Percentiles rank a stretch among this genome's conserved stretches.
Conservation (phyloP, 73 alveolate species). For the Loxodes magnus region DNA sequence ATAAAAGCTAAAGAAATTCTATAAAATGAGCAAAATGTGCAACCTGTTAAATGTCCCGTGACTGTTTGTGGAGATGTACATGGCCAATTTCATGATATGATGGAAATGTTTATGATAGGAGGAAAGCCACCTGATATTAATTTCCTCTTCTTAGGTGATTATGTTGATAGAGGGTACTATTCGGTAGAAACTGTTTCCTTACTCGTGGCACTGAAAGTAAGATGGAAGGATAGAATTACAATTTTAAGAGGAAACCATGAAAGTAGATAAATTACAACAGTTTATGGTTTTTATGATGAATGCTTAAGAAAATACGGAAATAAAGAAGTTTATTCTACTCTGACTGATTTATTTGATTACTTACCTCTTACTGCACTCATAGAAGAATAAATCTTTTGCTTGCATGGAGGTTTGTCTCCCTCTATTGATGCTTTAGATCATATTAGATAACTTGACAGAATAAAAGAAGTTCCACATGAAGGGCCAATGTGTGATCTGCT, state of each 20-base stretch:
- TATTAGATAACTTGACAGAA: slow-evolving; percentile 60
- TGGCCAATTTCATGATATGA: slow-evolving; percentile 92
- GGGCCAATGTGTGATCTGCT: slow-evolving; percentile 75
- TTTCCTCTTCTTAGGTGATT: slow-evolving; percentile 76
- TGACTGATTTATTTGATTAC: slow-evolving; percentile 56
- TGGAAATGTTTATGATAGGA: slow-evolving; percentile 69
- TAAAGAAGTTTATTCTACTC: slow-evolving; percentile 34
- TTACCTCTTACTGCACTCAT: slow-evolving; percentile 21
- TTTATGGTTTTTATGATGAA: slow-evolving; percentile 62
- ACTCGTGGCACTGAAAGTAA: slow-evolving; percentile 46
- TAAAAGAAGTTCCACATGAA: slow-evolving; percentile 61
- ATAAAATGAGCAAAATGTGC: slow-evolving; percentile 71
- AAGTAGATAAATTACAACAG: slow-evolving; percentile 45
- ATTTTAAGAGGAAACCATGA: slow-evolving; percentile 35
- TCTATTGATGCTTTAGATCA: slow-evolving; percentile 77
- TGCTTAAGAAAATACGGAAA: slow-evolving; percentile 40
- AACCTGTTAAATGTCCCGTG: slow-evolving; percentile 73
- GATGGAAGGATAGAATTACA: slow-evolving; percentile 35
- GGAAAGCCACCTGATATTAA: slow-evolving; percentile 78
- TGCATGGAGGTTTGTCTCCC: slow-evolving; percentile 97
- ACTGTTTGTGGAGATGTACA: slow-evolving; percentile 96
- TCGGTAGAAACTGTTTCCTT: slow-evolving; percentile 59
- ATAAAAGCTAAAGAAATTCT: slow-evolving; percentile 93
- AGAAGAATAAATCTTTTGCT: slow-evolving; percentile 77
- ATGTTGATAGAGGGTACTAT: slow-evolving; percentile 78